phyloP scores from a whole-genome alignment of 306 rosid genomes.

The Vigna radiata region DNA sequence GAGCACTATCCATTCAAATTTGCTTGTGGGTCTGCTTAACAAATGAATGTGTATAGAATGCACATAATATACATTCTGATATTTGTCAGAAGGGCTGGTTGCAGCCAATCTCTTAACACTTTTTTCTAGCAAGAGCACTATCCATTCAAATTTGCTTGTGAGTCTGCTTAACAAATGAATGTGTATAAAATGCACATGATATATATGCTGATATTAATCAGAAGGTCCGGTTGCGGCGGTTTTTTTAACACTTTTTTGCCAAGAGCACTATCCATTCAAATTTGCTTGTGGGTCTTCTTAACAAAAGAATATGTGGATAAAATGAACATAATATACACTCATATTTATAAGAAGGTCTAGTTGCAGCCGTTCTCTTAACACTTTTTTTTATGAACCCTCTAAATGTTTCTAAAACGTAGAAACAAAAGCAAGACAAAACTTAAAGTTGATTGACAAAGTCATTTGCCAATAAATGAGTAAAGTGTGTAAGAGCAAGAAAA shows the following conservation, averaged over 20 bases:
- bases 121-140: conserved; percentile 3
- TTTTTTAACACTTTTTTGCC: neutral
- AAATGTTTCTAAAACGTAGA: conserved; percentile 14
- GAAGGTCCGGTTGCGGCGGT: neutral
- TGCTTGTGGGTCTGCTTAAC: conserved; percentile 11
- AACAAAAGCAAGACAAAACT: conserved; percentile 8
- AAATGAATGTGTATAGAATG: neutral
- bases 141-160: conserved; percentile 13
- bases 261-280: no score
- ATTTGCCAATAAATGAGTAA: conserved; percentile 20
- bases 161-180: conserved; percentile 12
- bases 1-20: conserved; percentile 1
- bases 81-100: neutral
- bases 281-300: no score
- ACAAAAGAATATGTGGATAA: neutral
- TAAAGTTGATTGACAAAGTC: conserved; percentile 3
- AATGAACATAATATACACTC: neutral
- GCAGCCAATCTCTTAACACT: no score
- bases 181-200: neutral
- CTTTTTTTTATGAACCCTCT: neutral
- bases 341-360: neutral
- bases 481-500: conserved; percentile 3
- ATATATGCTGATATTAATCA: no score
- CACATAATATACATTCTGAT: conserved; percentile 5
- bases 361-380: neutral